Base-by-base conservation (phyloP, 208 protist species). In the Entamoeba invadens region DNA sequence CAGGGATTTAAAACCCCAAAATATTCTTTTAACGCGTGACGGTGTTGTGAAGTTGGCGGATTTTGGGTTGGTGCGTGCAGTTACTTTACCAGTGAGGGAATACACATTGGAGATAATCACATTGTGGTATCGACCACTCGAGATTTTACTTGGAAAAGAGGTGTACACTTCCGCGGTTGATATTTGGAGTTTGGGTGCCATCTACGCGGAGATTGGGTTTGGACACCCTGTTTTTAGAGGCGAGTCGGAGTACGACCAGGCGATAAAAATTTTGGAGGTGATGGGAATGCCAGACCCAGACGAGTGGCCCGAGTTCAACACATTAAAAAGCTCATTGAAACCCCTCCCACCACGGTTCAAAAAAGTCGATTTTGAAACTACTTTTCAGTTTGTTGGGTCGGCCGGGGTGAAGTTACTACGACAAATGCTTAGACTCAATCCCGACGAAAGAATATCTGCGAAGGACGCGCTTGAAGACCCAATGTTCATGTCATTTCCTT, bases 121-220 rank as follows among this genome's bases (percentile, higher is more conserved):
- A 25, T 96, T 99, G 16, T 99, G 99, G 99, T 99, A 99, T 95
- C 96, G 99, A 72, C 97, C 99, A 1, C 99, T 99, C n/a, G 99
- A 99, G 95, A 98, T 99, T 46, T 97, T 99, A 16, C 96, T 99
- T 18, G 99, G 99, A 4, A 97, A 97, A 68, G 97, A 96, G 44
- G 97, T 98, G 93, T 99, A 99, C 96, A 98, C 97, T 1, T 98
- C 98, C 0, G 97, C 98, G 1, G 98, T 99, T 18, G 99, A 99
- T 96, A 97, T 99, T 38, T 99, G 99, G 99, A 98, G 97, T 3
- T 97, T 99, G 87, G 99, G 99, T 72, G 99, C 98, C 95, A 99
- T 99, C 93, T 98, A 99, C 94, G 98, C 98, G 42, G 98, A 99
- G 96, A 98, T 99, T 96, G 96, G 98, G 35, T 96, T 25, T 18